Evolutionary conservation across 2,329 filamentous ascomycete species (phyloP).

Genomic region (Hymenoscyphus infarciens): DNA sequence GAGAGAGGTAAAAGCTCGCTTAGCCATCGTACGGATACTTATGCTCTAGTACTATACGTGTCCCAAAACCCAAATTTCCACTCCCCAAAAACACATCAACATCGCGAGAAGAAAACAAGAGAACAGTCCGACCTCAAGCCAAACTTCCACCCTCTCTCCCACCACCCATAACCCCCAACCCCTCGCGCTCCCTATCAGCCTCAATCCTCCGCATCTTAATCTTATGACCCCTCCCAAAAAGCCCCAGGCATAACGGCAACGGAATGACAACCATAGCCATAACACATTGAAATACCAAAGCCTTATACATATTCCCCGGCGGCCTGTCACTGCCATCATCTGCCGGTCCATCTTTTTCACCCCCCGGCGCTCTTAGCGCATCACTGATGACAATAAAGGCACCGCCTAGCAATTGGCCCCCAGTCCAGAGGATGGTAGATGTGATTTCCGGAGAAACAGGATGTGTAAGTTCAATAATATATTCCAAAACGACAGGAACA

Average conservation of each 20-base stretch:
- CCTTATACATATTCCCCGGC: slow-evolving; percentile 67
- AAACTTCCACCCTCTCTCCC: neutral
- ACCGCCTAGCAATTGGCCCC: slow-evolving; percentile 80
- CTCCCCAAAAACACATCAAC: neutral
- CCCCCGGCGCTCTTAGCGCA: slow-evolving; percentile 54
- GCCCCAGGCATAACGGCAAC: slow-evolving; percentile 63
- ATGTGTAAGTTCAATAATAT: slow-evolving; percentile 80
- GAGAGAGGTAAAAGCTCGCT: no score
- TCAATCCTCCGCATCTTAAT: slow-evolving; percentile 49
- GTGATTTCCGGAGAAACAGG: slow-evolving; percentile 84
- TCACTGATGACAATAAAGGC: slow-evolving; percentile 82
- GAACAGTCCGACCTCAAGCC: neutral
- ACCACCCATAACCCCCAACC: slow-evolving; percentile 16
- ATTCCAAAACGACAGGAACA: slow-evolving; percentile 82
- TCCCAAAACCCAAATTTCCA: neutral
- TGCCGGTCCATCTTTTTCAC: slow-evolving; percentile 37
- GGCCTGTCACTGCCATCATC: slow-evolving; percentile 45
- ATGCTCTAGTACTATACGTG: neutral
- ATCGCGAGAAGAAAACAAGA: neutral
- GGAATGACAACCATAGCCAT: slow-evolving; percentile 63
- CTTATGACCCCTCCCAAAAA: slow-evolving; percentile 59
- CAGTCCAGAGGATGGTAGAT: slow-evolving; percentile 78
- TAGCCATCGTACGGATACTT: no score
- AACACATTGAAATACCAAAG: slow-evolving; percentile 76
- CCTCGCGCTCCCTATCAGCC: slow-evolving; percentile 29